A percentile compares a stretch with the other conserved stretches of the same genome.
These are phyloP conservation scores for Trichoderma sp. DNA, from an alignment of 2,329 filamentous ascomycete species.

Conservation along the genomic window DNA sequence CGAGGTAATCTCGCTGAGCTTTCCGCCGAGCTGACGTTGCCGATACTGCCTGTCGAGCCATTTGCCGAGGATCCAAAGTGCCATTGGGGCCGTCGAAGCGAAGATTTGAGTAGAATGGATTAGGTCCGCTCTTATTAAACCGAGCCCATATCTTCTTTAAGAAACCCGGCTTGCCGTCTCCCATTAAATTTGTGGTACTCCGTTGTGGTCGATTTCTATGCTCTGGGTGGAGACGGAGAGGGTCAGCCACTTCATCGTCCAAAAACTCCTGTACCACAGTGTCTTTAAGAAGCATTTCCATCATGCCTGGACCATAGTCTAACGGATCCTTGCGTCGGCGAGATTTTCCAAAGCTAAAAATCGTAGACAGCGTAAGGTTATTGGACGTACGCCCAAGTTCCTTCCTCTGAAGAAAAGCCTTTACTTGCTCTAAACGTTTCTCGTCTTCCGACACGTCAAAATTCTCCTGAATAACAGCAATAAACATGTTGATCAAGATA, in stretches of 20 bases:
- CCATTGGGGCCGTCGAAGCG: conserved; percentile 74
- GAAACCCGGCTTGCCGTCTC: conserved; percentile 59
- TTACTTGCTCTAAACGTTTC: conserved; percentile 94
- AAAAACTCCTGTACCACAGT: conserved; percentile 94
- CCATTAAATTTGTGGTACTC: conserved; percentile 43
- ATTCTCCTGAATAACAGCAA: conserved; percentile 99
- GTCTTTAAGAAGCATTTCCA: conserved; percentile 96
- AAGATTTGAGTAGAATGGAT: conserved; percentile 86
- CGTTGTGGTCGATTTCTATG: conserved; percentile 41
- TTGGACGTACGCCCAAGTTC: conserved; percentile 74
- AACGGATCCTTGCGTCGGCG: conserved; percentile 75
- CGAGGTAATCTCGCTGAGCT: conserved; percentile 88
- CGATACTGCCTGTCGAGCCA: conserved; percentile 88
- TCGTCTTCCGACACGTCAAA: conserved; percentile 99
- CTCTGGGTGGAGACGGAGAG: conserved; percentile 37
- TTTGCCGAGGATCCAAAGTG: conserved; percentile 78
- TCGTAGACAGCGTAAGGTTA: conserved; percentile 76
- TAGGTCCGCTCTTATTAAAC: conserved; percentile 73
- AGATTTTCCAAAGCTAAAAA: conserved; percentile 66
- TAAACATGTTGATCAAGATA: conserved; percentile 99
- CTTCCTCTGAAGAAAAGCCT: conserved; percentile 89
- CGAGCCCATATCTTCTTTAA: conserved; percentile 66
- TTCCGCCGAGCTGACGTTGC: conserved; percentile 81
- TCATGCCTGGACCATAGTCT: conserved; percentile 87
- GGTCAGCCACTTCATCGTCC: conserved; percentile 65